These are phyloP conservation scores for Anaeromyces robustus DNA, from an alignment of 192 early-diverging fungal genomes.

Conservation along the genomic window DNA sequence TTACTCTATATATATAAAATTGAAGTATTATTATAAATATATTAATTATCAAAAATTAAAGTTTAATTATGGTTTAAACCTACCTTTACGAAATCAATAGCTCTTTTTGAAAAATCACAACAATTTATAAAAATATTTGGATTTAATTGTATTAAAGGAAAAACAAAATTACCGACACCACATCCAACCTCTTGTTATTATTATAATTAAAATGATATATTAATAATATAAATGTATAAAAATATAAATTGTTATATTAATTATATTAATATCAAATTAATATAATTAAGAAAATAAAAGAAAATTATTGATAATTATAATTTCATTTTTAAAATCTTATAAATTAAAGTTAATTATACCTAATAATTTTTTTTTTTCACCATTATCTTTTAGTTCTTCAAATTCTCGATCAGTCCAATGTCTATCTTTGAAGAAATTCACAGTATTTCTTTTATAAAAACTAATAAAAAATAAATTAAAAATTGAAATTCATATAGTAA, in stretches of 20 bases:
- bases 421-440: constrained; percentile 91
- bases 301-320: too few relatives aligned
- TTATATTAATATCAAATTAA: too few relatives aligned
- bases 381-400: constrained; percentile 50
- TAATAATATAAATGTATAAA: too few relatives aligned
- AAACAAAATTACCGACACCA: constrained; percentile 42
- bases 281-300: too few relatives aligned
- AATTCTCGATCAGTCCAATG: constrained; percentile 93
- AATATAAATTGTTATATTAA: too few relatives aligned
- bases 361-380: neutral
- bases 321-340: too few relatives aligned
- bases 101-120: constrained; percentile 30
- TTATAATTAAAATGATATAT: neutral
- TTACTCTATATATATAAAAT: constrained; percentile 11
- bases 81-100: constrained; percentile 27
- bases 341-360: neutral
- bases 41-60: too few relatives aligned
- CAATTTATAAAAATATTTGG: constrained; percentile 27
- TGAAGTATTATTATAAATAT: too few relatives aligned
- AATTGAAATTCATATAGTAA: too few relatives aligned
- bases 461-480: too few relatives aligned
- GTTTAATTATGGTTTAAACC: neutral
- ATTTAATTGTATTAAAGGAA: constrained; percentile 24
- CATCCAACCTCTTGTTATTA: constrained; percentile 14
- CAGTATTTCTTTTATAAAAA: constrained; percentile 70